Base-by-base conservation (phyloP, 805 yeast species). In the Trichomonascus vanleenenianus region DNA sequence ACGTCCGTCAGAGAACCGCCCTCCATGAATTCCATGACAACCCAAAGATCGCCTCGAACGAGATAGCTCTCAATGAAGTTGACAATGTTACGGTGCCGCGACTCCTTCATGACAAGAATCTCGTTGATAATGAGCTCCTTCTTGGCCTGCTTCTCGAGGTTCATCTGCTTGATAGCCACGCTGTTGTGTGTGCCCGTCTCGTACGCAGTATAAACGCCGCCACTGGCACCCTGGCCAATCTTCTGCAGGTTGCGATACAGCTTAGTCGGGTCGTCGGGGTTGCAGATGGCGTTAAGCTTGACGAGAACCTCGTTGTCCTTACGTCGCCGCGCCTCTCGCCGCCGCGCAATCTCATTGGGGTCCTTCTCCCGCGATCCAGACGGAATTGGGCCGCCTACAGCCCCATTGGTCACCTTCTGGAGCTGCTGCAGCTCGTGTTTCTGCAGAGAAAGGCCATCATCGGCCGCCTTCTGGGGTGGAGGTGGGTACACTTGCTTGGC, bases 21-120 rank as follows among this genome's bases (percentile, higher is more conserved):
- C 63, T 93, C 97, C 98, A 93, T 93, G 61, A 86, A 93, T 65
- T 93, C 98, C 98, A 93, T 93, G 16, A 93, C 80, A 8, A 93
- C 98, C 96, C 97, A 91, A 49, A 93, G 71, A 58, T 93, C 97
- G 3, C 87, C 86, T 45, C 88, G 74, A 15, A 51, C 51, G 51
- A 91, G 67, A 59, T 86, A 94, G 1, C 96, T 87, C 60, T 91
- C 97, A 49, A 93, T 67, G 65, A 86, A 93, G 62, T 91, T 93
- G 48, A 93, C 98, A 65, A 93, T 93, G 62, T 93, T 93, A 50
- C 84, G 82, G 66, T 93, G 97, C 52, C 85, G 89, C 12, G 94
- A 82, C 59, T 88, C 97, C 62, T 87, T 87, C 98, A 93, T 93
- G 19, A 93, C 97, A 55, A 91, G 67, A 55, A 93, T 93, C 67